A percentile compares a stretch with the other conserved stretches of the same genome.
phyloP scores from a whole-genome alignment of 2,329 filamentous ascomycete species.

The Colletotrichum plurivorum region DNA sequence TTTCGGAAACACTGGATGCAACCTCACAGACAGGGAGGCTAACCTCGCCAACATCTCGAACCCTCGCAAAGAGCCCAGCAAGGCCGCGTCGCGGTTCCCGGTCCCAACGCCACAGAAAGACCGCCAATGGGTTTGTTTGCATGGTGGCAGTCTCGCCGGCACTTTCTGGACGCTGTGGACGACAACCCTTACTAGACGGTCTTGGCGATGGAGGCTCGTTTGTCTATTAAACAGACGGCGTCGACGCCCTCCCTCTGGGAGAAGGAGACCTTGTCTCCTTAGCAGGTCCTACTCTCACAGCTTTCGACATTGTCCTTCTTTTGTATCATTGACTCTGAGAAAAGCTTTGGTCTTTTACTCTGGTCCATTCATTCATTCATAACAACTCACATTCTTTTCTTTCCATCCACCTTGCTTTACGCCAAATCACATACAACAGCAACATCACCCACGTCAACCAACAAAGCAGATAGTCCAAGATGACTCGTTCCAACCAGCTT shows the following conservation, averaged over 20 bases:
- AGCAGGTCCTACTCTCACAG: constrained; percentile 21
- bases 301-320: constrained; percentile 13
- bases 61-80: background rate
- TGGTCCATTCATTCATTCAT: constrained; percentile 7
- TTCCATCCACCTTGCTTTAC: background rate
- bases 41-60: background rate
- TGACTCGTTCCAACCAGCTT: constrained; percentile 28
- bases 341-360: constrained; percentile 15
- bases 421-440: background rate
- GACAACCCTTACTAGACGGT: constrained; percentile 10
- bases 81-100: background rate
- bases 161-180: background rate
- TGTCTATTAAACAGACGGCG: constrained; percentile 25
- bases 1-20: constrained; percentile 23
- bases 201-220: constrained; percentile 24
- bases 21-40: constrained; percentile 8
- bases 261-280: background rate
- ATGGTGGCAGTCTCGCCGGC: constrained; percentile 1
- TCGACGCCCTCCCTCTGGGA: background rate
- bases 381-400: constrained; percentile 2
- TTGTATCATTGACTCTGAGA: background rate
- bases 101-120: constrained; percentile 2
- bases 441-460: background rate
- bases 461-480: constrained; percentile 6
- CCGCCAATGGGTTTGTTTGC: background rate